phyloP scores from a whole-genome alignment of 2,329 filamentous ascomycete species.

The Apiospora sp. region DNA sequence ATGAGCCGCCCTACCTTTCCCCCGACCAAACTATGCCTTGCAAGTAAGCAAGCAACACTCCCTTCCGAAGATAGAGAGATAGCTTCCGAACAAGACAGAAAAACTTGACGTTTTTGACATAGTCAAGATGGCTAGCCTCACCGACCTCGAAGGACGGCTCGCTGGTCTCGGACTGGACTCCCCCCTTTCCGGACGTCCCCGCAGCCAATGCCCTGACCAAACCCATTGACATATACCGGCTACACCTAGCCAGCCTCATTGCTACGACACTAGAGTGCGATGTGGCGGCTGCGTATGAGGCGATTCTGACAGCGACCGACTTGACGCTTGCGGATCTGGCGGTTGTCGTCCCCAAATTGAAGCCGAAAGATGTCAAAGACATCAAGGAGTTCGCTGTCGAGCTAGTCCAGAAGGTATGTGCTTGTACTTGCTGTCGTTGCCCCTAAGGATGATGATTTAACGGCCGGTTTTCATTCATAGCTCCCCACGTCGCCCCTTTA shows the following conservation, averaged over 20 bases:
- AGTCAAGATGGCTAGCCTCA: constrained; percentile 14
- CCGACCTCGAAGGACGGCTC: constrained; percentile 19
- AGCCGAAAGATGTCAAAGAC: constrained; percentile 32
- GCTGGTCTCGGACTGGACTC: constrained; percentile 1
- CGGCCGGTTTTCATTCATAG: constrained; percentile 35
- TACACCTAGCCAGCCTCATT: constrained; percentile 38
- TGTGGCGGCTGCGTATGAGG: constrained; percentile 37
- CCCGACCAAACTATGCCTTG: constrained; percentile 11
- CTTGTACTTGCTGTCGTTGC: no score
- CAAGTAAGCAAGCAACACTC: not conserved
- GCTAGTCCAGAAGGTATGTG: constrained; percentile 33
- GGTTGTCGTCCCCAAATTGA: constrained; percentile 43
- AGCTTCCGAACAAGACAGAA: not conserved
- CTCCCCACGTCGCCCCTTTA: constrained; percentile 67
- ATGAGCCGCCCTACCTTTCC: not conserved
- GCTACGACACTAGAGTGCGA: constrained; percentile 34
- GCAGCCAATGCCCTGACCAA: constrained; percentile 32
- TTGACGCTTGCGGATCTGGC: constrained; percentile 42
- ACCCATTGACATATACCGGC: constrained; percentile 43
- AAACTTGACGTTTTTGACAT: not conserved
- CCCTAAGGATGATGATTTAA: not conserved
- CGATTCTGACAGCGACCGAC: constrained; percentile 39
- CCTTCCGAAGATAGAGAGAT: not conserved
- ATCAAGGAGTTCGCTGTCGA: constrained; percentile 31
- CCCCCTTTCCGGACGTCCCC: constrained; percentile 17